Conservation (phyloP, 2,329 filamentous ascomycete genomes). For the Aureobasidium sp. region DNA sequence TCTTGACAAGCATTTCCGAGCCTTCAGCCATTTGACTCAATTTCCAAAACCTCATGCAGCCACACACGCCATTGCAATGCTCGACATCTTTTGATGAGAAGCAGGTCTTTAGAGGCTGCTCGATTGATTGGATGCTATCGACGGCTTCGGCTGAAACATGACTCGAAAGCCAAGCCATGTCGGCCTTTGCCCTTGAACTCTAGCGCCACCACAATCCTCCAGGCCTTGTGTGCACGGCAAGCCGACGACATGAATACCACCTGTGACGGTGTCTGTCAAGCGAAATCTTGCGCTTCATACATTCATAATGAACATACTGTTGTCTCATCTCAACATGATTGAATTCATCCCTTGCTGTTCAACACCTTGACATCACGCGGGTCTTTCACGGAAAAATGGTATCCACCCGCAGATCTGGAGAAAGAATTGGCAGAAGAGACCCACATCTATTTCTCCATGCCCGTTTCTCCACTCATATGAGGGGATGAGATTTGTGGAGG, state of each 20-base stretch:
- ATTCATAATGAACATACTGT: too few relatives aligned
- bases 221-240: neutral
- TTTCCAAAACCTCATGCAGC: neutral
- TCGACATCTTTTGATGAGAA: neutral
- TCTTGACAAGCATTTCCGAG: too few relatives aligned
- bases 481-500: neutral
- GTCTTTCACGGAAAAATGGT: slow-evolving; percentile 3
- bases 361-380: neutral
- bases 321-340: neutral
- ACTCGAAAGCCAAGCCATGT: slow-evolving; percentile 7
- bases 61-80: neutral
- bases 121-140: neutral
- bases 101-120: neutral
- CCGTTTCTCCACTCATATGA: neutral
- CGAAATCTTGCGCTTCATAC: neutral
- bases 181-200: neutral
- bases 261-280: neutral
- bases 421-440: neutral
- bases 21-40: neutral
- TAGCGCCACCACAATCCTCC: neutral
- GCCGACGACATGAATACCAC: neutral
- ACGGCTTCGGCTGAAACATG: slow-evolving; percentile 1
- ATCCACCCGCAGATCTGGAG: slow-evolving; percentile 13
- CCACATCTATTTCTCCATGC: slow-evolving; percentile 12
- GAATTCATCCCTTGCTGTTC: neutral